Conservation (phyloP, 2,329 filamentous ascomycete species). For the Hymenoscyphus fructigenus region DNA sequence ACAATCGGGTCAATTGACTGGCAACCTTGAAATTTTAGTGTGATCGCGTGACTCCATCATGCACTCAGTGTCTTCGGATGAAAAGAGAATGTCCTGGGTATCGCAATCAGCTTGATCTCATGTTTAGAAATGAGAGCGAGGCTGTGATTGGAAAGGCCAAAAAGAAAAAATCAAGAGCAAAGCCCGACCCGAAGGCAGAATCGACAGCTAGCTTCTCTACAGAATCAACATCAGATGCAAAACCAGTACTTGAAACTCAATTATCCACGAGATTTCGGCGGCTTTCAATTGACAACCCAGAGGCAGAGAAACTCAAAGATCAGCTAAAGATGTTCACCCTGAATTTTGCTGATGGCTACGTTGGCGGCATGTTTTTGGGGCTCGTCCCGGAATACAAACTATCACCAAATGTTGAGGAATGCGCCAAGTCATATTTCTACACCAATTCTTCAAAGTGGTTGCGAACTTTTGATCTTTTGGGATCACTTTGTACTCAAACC, state of each 20-base stretch:
- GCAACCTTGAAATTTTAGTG: slow-evolving; percentile 40
- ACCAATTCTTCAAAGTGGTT: slow-evolving; percentile 48
- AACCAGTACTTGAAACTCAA: too few species aligned
- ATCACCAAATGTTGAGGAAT: not conserved
- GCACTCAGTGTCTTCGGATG: slow-evolving; percentile 53
- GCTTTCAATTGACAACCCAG: not conserved
- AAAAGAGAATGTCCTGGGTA: slow-evolving; percentile 53
- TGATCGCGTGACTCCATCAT: slow-evolving; percentile 50
- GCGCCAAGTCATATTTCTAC: slow-evolving; percentile 46
- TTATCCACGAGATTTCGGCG: not conserved
- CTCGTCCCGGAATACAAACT: not conserved
- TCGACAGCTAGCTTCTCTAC: not conserved
- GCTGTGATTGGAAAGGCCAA: slow-evolving; percentile 53
- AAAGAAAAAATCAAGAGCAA: slow-evolving; percentile 28
- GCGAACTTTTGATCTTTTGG: slow-evolving; percentile 15
- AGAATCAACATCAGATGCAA: not conserved
- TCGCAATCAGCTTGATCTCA: slow-evolving; percentile 54
- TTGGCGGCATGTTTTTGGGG: not conserved
- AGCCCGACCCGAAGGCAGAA: slow-evolving; percentile 43
- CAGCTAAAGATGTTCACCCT: not conserved
- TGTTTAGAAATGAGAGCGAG: slow-evolving; percentile 56
- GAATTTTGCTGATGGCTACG: not conserved
- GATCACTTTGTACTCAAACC: slow-evolving; percentile 11
- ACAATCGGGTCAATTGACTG: not conserved
- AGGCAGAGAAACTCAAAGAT: not conserved